These are phyloP conservation scores for Saturnispora silvae DNA, from an alignment of 805 yeast species.

Conservation along the genomic window DNA sequence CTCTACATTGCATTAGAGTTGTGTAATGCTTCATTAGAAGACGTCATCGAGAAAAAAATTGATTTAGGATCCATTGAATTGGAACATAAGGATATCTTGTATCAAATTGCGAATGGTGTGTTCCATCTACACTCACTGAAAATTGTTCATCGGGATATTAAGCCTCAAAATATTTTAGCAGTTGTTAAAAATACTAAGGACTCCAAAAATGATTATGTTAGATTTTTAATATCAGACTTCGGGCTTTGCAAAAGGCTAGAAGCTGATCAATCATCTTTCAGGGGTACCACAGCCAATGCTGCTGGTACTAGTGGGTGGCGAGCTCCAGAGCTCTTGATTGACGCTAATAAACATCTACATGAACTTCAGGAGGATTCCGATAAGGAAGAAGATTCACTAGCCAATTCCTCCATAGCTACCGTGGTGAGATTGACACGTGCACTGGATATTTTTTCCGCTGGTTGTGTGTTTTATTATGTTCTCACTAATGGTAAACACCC, in stretches of 20 bases:
- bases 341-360: neutral
- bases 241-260: conserved; percentile 91
- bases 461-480: conserved; percentile 87
- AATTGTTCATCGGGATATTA: conserved; percentile 89
- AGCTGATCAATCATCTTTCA: conserved; percentile 83
- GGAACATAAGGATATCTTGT: conserved; percentile 45
- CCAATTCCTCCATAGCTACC: too few species aligned
- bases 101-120: conserved; percentile 76
- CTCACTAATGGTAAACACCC: conserved; percentile 83
- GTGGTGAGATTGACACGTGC: conserved; percentile 70
- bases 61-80: conserved; percentile 29
- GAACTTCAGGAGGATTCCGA: conserved; percentile 42
- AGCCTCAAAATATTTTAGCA: conserved; percentile 87
- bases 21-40: conserved; percentile 83
- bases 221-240: conserved; percentile 86
- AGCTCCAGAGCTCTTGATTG: conserved; percentile 48
- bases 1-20: conserved; percentile 87
- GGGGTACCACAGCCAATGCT: conserved; percentile 85
- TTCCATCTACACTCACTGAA: conserved; percentile 80
- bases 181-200: too few species aligned
- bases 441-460: conserved; percentile 87
- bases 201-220: conserved; percentile 38
- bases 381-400: neutral
- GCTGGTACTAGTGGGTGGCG: conserved; percentile 99
- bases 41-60: conserved; percentile 48